Percentiles rank a stretch among this genome's conserved stretches.
Evolutionary conservation across 108 stramenopile genomes (phyloP).

Genomic region (Stephanodiscus minutulus): DNA sequence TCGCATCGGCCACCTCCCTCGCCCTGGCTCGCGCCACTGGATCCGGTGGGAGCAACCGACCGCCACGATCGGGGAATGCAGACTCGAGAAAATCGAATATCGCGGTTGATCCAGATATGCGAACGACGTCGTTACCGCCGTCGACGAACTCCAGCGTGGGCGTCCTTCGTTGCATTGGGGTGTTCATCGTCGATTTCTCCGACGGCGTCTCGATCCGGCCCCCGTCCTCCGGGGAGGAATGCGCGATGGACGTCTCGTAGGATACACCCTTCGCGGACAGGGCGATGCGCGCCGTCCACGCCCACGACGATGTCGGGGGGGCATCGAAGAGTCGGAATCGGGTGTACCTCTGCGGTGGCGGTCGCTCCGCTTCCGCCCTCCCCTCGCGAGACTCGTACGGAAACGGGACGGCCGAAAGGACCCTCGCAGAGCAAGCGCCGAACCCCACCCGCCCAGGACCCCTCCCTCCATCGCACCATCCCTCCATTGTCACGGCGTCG

Average conservation of each 20-base stretch:
- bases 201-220: not conserved
- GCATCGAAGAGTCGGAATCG: constrained; percentile 66
- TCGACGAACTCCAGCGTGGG: constrained; percentile 72
- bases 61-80: constrained; percentile 53
- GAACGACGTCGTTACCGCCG: constrained; percentile 22
- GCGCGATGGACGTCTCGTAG: constrained; percentile 48
- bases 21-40: constrained; percentile 53
- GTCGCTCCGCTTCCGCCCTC: not conserved
- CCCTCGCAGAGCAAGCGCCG: constrained; percentile 61
- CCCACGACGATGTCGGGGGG: constrained; percentile 66
- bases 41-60: constrained; percentile 47
- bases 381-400: constrained; percentile 19
- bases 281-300: constrained; percentile 79
- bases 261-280: constrained; percentile 67
- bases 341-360: constrained; percentile 38
- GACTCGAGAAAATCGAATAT: constrained; percentile 82
- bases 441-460: constrained; percentile 55
- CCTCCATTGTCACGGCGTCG: constrained; percentile 84
- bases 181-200: constrained; percentile 50
- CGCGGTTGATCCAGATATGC: constrained; percentile 66
- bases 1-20: constrained; percentile 64
- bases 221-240: constrained; percentile 31
- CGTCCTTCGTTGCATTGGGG: constrained; percentile 61
- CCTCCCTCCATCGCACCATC: constrained; percentile 60
- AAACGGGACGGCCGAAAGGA: constrained; percentile 66